A percentile compares a stretch with the other conserved stretches of the same genome.
Evolutionary conservation across 2,329 filamentous ascomycete species (phyloP).

Genomic region (Coniochaeta hoffmannii): DNA sequence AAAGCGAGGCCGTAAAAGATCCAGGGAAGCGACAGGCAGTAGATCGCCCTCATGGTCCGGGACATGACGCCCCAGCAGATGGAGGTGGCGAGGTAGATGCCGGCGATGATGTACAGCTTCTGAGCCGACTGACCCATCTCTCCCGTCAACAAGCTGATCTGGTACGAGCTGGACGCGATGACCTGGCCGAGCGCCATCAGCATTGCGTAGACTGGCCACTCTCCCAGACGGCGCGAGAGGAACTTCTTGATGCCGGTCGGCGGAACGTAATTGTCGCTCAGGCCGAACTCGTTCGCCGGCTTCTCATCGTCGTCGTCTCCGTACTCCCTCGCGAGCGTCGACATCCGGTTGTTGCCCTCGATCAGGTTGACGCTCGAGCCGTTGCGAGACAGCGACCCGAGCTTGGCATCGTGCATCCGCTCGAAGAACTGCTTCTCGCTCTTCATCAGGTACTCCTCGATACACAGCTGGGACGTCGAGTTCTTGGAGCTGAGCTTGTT

Average conservation of each 20-base stretch:
- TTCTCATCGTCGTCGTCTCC: slow-evolving; percentile 21
- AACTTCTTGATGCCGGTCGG: slow-evolving; percentile 43
- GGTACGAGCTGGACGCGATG: slow-evolving; percentile 57
- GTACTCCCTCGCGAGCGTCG: not conserved
- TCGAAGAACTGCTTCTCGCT: slow-evolving; percentile 60
- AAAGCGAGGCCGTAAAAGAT: slow-evolving; percentile 55
- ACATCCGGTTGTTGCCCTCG: not conserved
- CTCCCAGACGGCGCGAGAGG: slow-evolving; percentile 37
- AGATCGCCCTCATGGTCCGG: slow-evolving; percentile 46
- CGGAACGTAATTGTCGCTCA: slow-evolving; percentile 42
- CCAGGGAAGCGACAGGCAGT: slow-evolving; percentile 50
- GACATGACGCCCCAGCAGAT: slow-evolving; percentile 56
- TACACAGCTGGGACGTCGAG: slow-evolving; percentile 50
- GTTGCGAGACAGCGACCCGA: slow-evolving; percentile 1
- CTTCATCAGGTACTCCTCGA: slow-evolving; percentile 55
- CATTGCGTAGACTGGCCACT: slow-evolving; percentile 33
- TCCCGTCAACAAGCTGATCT: slow-evolving; percentile 57
- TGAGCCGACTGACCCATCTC: slow-evolving; percentile 48
- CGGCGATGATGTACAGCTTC: slow-evolving; percentile 49
- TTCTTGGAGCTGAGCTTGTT: slow-evolving; percentile 43
- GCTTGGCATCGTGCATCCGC: slow-evolving; percentile 42
- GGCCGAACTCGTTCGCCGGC: slow-evolving; percentile 16
- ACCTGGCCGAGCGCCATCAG: slow-evolving; percentile 60
- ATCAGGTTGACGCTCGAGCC: slow-evolving; percentile 1
- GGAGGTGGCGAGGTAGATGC: slow-evolving; percentile 48